phyloP scores from a whole-genome alignment of 495 filamentous ascomycete genomes.

The Clohesyomyces aquaticus region DNA sequence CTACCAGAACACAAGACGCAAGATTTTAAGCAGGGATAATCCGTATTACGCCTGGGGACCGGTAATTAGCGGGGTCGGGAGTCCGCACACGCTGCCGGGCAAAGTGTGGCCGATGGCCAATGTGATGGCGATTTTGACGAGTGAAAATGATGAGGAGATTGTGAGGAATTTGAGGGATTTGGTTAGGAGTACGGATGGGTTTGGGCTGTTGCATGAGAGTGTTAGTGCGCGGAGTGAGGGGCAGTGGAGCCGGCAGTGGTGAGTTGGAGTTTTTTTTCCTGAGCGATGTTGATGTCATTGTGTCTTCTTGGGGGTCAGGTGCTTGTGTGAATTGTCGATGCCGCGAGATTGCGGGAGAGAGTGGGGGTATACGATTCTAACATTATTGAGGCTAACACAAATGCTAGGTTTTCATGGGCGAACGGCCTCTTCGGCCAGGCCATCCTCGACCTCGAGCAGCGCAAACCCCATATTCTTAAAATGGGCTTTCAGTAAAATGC shows the following conservation, averaged over 20 bases:
- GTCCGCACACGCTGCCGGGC: slow-evolving; percentile 60
- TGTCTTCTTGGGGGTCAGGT: too few species aligned
- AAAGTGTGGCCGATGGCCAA: slow-evolving; percentile 62
- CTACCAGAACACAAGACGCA: slow-evolving; percentile 59
- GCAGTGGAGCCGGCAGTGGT: slow-evolving; percentile 68
- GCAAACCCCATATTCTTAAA: slow-evolving; percentile 54
- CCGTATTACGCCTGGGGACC: slow-evolving; percentile 62
- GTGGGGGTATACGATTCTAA: too few species aligned
- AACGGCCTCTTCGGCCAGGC: slow-evolving; percentile 71
- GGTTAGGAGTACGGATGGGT: slow-evolving; percentile 57
- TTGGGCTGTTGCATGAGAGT: slow-evolving; percentile 66
- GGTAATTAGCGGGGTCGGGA: slow-evolving; percentile 57
- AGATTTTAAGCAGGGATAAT: slow-evolving; percentile 55
- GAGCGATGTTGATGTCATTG: too few species aligned
- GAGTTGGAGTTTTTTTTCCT: slow-evolving; percentile 23
- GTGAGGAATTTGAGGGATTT: slow-evolving; percentile 52
- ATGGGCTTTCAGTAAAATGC: slow-evolving; percentile 48
- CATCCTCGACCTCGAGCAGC: slow-evolving; percentile 59
- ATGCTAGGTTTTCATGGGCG: slow-evolving; percentile 66
- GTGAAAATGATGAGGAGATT: slow-evolving; percentile 57
- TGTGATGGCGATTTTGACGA: slow-evolving; percentile 61
- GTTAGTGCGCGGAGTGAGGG: slow-evolving; percentile 55
- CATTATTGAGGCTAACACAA: too few species aligned
- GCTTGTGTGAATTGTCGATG: too few species aligned
- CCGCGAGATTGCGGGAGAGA: too few species aligned